Evolutionary conservation across 306 rosid genomes (phyloP).

Genomic region (Pachyrhizus erosus): DNA sequence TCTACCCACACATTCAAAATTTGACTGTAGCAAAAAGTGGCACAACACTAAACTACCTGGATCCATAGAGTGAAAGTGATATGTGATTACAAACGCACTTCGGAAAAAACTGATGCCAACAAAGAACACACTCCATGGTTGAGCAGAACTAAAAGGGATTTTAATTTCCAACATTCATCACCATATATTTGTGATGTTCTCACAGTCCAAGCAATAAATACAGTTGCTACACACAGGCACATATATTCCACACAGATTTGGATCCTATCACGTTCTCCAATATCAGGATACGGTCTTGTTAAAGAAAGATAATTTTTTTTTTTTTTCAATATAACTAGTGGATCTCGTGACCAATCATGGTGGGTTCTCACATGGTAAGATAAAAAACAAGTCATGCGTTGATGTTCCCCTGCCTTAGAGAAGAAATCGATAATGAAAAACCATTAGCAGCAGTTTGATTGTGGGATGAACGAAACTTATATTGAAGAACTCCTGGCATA

Average conservation of each 20-base stretch:
- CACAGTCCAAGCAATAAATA: constrained; percentile 27
- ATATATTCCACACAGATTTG: not conserved
- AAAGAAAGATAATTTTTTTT: not conserved
- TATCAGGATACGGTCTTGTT: constrained; percentile 8
- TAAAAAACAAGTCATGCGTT: not conserved
- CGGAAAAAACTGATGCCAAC: constrained; percentile 29
- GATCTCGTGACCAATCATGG: not conserved
- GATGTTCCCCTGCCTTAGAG: constrained; percentile 19
- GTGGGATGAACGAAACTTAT: constrained; percentile 14
- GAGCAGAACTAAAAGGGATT: constrained; percentile 20
- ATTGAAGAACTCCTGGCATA: constrained; percentile 37
- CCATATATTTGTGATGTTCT: constrained; percentile 30
- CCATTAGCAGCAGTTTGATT: not conserved
- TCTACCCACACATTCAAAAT: not conserved
- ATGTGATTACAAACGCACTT: constrained; percentile 35
- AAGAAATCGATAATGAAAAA: not conserved
- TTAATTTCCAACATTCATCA: constrained; percentile 33
- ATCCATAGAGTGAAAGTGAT: constrained; percentile 29
- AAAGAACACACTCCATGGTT: constrained; percentile 29
- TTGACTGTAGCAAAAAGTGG: constrained; percentile 17
- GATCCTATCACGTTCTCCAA: not conserved
- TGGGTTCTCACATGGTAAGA: constrained; percentile 7
- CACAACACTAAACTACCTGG: not conserved
- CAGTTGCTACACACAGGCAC: constrained; percentile 16
- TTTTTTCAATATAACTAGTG: not conserved